phyloP scores from a whole-genome alignment of 1,139 yeast species.

The Casaregolazyma lundiana region DNA sequence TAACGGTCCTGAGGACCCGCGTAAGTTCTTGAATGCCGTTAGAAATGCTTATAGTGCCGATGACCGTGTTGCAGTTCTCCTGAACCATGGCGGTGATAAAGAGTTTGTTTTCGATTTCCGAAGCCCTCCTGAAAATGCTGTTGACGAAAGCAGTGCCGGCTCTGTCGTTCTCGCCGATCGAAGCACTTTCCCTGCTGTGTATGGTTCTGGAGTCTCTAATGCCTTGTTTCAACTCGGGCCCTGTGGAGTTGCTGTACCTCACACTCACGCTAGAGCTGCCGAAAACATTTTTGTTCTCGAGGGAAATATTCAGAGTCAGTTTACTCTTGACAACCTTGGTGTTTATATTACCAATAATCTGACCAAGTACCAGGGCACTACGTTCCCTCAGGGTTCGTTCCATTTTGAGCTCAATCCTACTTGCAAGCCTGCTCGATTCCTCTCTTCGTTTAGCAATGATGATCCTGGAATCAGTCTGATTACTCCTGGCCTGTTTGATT shows the following conservation, averaged over 20 bases:
- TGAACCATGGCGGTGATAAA: slow-evolving; percentile 16
- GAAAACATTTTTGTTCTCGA: slow-evolving; percentile 22
- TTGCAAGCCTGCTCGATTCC: slow-evolving; percentile 18
- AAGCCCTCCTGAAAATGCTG: slow-evolving; percentile 20
- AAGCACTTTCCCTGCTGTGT: slow-evolving; percentile 22
- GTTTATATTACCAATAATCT: slow-evolving; percentile 18
- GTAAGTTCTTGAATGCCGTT: slow-evolving; percentile 4
- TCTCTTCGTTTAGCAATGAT: slow-evolving; percentile 20
- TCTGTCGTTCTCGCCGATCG: slow-evolving; percentile 21
- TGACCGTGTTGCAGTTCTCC: slow-evolving; percentile 16
- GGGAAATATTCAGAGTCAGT: slow-evolving; percentile 22
- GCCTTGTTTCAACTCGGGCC: slow-evolving; percentile 20
- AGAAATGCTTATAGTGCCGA: slow-evolving; percentile 7
- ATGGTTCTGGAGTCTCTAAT: slow-evolving; percentile 20
- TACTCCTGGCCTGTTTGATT: slow-evolving; percentile 17
- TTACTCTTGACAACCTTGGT: slow-evolving; percentile 19
- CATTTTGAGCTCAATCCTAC: slow-evolving; percentile 23
- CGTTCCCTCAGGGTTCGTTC: slow-evolving; percentile 23
- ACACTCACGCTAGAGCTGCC: slow-evolving; percentile 22
- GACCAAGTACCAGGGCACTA: slow-evolving; percentile 16
- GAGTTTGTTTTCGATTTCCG: slow-evolving; percentile 24
- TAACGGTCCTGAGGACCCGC: slow-evolving; percentile 1
- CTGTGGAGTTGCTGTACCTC: slow-evolving; percentile 25
- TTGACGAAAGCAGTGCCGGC: slow-evolving; percentile 18
- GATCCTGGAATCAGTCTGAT: slow-evolving; percentile 23